Percentiles rank a stretch among this genome's conserved stretches.
Conservation (phyloP, 768 basidiomycete species). For the Boletus rubescentipes region DNA sequence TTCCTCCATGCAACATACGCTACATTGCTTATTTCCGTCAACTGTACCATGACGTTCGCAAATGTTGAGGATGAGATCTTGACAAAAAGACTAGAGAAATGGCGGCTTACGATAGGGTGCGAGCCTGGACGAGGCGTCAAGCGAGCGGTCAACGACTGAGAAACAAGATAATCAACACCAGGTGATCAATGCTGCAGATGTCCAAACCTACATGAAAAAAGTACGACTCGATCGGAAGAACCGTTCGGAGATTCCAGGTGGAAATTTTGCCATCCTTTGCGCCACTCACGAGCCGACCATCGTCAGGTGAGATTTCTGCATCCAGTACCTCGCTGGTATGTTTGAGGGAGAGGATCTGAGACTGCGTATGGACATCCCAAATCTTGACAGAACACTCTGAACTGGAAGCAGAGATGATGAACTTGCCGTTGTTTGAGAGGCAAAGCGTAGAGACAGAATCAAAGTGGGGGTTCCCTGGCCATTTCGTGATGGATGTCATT, state of each 20-base stretch:
- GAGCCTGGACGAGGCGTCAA: not conserved
- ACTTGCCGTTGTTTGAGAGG: conserved; percentile 22
- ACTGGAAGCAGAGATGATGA: conserved; percentile 19
- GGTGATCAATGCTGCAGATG: not conserved
- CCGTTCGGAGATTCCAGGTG: conserved; percentile 16
- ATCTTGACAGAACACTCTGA: conserved; percentile 16
- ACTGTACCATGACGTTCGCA: not conserved
- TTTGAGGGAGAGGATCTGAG: conserved; percentile 7
- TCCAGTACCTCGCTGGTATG: conserved; percentile 12
- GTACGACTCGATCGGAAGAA: conserved; percentile 9
- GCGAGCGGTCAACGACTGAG: conserved; percentile 9
- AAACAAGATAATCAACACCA: not conserved
- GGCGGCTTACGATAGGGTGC: conserved; percentile 5
- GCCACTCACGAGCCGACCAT: conserved; percentile 5
- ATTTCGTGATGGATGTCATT: not conserved
- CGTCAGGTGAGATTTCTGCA: conserved; percentile 15
- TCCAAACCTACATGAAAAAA: conserved; percentile 10
- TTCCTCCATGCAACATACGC: conserved; percentile 13
- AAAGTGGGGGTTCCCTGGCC: conserved; percentile 8
- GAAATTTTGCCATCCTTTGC: conserved; percentile 6
- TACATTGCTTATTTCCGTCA: conserved; percentile 11
- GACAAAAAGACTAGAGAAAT: not conserved
- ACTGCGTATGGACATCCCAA: conserved; percentile 12
- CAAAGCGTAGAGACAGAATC: conserved; percentile 17
- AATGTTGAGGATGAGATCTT: conserved; percentile 1